Evolutionary conservation across 1,284 basidiomycete genomes (phyloP).

Genomic region (Tausonia pullulans): DNA sequence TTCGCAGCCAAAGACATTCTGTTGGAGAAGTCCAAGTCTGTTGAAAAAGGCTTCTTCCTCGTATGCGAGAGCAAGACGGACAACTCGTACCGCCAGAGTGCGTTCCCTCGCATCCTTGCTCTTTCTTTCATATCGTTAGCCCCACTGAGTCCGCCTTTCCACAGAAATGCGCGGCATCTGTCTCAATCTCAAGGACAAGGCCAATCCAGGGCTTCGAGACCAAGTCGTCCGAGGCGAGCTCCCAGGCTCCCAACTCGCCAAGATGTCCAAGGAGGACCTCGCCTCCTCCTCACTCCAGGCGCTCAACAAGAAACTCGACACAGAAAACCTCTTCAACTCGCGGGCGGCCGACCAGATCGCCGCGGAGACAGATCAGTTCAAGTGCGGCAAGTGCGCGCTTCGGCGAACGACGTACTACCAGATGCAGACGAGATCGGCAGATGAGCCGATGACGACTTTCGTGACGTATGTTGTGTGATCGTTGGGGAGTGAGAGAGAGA

Average conservation of each 20-base stretch:
- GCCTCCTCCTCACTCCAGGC: constrained; percentile 84
- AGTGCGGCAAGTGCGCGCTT: constrained; percentile 86
- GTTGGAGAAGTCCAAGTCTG: constrained; percentile 33
- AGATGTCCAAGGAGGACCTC: constrained; percentile 88
- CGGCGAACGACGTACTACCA: constrained; percentile 86
- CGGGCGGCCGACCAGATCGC: constrained; percentile 78
- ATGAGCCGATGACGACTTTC: constrained; percentile 87
- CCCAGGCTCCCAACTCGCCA: constrained; percentile 54
- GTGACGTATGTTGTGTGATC: constrained; percentile 44
- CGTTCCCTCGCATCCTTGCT: constrained; percentile 18
- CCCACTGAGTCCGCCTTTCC: constrained; percentile 36
- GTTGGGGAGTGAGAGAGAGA: constrained; percentile 26
- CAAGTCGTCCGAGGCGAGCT: constrained; percentile 75
- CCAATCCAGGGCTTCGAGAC: constrained; percentile 75
- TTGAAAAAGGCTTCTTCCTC: constrained; percentile 36
- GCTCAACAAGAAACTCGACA: constrained; percentile 67
- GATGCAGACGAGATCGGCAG: constrained; percentile 85
- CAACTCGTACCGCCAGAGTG: constrained; percentile 35
- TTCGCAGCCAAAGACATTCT: constrained; percentile 32
- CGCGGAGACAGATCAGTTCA: constrained; percentile 94
- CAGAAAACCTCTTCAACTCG: constrained; percentile 83
- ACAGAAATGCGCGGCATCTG: constrained; percentile 80
- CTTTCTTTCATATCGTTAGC: background rate
- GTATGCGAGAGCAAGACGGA: constrained; percentile 28
- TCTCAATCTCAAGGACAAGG: constrained; percentile 90